Percentiles rank a stretch among this genome's conserved stretches.
Evolutionary conservation across 352 stramenopile genomes (phyloP).

Genomic region (Pythium pyrilobum): DNA sequence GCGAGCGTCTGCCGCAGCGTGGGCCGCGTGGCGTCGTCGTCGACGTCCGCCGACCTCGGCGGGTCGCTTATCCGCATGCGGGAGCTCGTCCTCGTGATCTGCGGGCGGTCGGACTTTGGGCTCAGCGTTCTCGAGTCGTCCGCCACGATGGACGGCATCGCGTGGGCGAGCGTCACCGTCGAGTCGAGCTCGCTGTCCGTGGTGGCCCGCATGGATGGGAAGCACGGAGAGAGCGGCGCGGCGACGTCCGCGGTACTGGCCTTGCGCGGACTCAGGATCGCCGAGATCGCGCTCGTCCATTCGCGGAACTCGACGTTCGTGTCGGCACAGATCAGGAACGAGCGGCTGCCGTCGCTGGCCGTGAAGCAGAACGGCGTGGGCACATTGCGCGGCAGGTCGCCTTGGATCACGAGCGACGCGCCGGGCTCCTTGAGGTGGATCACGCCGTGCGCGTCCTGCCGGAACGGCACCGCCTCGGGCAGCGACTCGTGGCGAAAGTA

Average conservation of each 20-base stretch:
- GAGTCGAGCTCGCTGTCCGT: slow-evolving; percentile 8
- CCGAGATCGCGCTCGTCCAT: slow-evolving; percentile 70
- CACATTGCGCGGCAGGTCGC: slow-evolving; percentile 57
- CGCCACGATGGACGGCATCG: neutral
- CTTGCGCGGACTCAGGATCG: slow-evolving; percentile 47
- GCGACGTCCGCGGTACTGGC: neutral
- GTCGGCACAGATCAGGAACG: slow-evolving; percentile 62
- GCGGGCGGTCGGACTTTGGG: no score
- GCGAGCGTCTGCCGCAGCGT: slow-evolving; percentile 1
- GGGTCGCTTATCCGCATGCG: no score
- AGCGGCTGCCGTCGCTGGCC: slow-evolving; percentile 28
- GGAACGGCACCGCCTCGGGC: slow-evolving; percentile 40
- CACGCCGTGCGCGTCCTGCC: slow-evolving; percentile 53
- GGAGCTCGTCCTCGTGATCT: no score
- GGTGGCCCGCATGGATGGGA: neutral
- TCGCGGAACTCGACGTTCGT: slow-evolving; percentile 65
- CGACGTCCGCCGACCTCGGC: no score
- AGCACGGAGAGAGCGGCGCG: neutral
- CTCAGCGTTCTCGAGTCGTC: no score
- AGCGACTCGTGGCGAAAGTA: slow-evolving; percentile 73
- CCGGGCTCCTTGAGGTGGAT: slow-evolving; percentile 41
- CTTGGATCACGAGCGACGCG: slow-evolving; percentile 64
- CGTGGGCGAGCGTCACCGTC: neutral
- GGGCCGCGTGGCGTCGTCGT: no score
- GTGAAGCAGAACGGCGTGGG: slow-evolving; percentile 81